Evolutionary conservation across 148 eudicot species (phyloP).

Genomic region (Persicaria tinctoria): DNA sequence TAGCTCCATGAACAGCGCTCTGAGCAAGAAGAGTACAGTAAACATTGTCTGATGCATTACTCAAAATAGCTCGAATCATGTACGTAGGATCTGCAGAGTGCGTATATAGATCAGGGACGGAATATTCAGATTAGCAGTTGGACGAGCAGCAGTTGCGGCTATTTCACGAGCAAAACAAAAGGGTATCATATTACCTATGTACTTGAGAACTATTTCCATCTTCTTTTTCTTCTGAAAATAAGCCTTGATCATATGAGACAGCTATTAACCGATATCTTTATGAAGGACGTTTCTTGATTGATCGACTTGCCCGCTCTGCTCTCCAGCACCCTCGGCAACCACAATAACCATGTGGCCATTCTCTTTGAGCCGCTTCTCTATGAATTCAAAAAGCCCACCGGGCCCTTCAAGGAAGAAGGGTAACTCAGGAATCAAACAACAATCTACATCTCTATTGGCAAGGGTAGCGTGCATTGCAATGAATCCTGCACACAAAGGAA

Average conservation of each 20-base stretch:
- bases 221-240: constrained; percentile 50
- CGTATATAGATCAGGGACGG: not conserved
- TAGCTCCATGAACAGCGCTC: constrained; percentile 88
- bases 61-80: constrained; percentile 85
- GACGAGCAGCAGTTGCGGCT: not conserved
- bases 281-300: constrained; percentile 74
- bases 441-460: constrained; percentile 91
- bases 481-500: constrained; percentile 39
- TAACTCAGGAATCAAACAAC: constrained; percentile 90
- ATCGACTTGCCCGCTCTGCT: constrained; percentile 47
- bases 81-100: constrained; percentile 70
- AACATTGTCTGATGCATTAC: constrained; percentile 84
- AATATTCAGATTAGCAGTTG: not conserved
- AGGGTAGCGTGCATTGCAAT: constrained; percentile 93
- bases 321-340: constrained; percentile 90
- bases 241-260: constrained; percentile 76
- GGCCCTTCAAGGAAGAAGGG: constrained; percentile 77
- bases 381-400: constrained; percentile 75
- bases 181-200: constrained; percentile 48
- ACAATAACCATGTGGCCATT: constrained; percentile 90
- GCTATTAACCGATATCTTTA: constrained; percentile 79
- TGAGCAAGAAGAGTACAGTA: constrained; percentile 88
- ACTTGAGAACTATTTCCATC: constrained; percentile 67
- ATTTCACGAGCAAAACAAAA: not conserved
- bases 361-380: constrained; percentile 60